Percentiles rank a stretch among this genome's conserved stretches.
phyloP scores from a whole-genome alignment of 192 early-diverging fungal species.

The Entomortierella beljakovae region DNA sequence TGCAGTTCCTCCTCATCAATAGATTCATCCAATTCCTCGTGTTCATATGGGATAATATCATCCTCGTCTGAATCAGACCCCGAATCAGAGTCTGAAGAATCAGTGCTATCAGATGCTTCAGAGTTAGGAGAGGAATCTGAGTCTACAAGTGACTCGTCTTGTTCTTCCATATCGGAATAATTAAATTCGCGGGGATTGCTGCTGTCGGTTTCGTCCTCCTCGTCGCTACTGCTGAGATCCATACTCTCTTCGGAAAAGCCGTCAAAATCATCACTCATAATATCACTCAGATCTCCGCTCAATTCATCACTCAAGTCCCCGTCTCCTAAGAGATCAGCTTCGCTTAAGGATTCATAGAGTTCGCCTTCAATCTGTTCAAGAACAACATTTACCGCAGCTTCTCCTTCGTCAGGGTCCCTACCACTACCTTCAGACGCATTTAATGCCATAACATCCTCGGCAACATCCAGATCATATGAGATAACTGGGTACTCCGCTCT shows the following conservation, averaged over 20 bases:
- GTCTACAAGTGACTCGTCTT: slow-evolving; percentile 52
- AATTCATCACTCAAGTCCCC: slow-evolving; percentile 47
- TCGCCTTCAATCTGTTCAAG: not conserved
- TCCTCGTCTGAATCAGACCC: slow-evolving; percentile 31
- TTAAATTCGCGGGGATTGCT: slow-evolving; percentile 40
- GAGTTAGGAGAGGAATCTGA: slow-evolving; percentile 49
- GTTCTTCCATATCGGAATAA: slow-evolving; percentile 48
- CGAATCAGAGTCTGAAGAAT: slow-evolving; percentile 8
- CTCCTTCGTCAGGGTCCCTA: not conserved
- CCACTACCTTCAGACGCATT: slow-evolving; percentile 1
- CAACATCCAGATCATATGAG: slow-evolving; percentile 33
- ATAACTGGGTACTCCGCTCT: slow-evolving; percentile 23
- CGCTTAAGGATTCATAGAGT: not conserved
- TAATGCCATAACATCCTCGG: slow-evolving; percentile 30
- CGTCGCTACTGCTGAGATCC: slow-evolving; percentile 30
- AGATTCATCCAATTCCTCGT: slow-evolving; percentile 28
- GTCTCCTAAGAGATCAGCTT: slow-evolving; percentile 41
- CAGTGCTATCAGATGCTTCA: slow-evolving; percentile 10
- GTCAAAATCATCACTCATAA: slow-evolving; percentile 43
- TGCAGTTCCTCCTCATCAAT: slow-evolving; percentile 47
- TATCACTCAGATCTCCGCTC: slow-evolving; percentile 49
- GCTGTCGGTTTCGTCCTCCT: slow-evolving; percentile 25
- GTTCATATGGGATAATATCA: slow-evolving; percentile 20
- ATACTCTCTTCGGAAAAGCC: slow-evolving; percentile 43
- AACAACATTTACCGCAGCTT: not conserved